phyloP scores from a whole-genome alignment of 208 protist species.

The Blechomonas ayalai region DNA sequence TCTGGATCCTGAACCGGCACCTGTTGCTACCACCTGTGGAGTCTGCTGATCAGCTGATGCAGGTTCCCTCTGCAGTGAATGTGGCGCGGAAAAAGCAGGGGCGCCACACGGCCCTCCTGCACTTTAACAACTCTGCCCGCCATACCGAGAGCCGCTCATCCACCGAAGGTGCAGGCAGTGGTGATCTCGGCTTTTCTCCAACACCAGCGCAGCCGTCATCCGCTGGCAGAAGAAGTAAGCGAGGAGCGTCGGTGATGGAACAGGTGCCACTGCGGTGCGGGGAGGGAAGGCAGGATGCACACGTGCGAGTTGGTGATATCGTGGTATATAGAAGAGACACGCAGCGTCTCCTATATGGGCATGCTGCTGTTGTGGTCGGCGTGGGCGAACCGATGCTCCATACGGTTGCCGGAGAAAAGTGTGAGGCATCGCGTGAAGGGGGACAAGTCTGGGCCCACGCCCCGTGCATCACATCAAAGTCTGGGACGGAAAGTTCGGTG shows the following conservation, averaged over 20 bases:
- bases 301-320: slow-evolving; percentile 9
- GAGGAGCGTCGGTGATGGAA: too few species aligned
- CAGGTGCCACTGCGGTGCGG: too few species aligned
- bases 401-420: too few species aligned
- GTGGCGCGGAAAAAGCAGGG: background rate
- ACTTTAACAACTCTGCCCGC: slow-evolving; percentile 29
- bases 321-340: slow-evolving; percentile 7
- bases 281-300: background rate
- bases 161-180: too few species aligned
- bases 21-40: slow-evolving; percentile 20
- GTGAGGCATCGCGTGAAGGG: too few species aligned
- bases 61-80: slow-evolving; percentile 1
- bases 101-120: slow-evolving; percentile 8
- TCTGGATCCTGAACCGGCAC: slow-evolving; percentile 38
- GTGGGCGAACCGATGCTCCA: slow-evolving; percentile 28
- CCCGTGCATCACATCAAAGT: too few species aligned
- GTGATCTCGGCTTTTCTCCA: too few species aligned
- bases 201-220: too few species aligned
- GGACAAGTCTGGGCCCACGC: too few species aligned
- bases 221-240: too few species aligned
- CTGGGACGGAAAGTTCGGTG: too few species aligned
- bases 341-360: slow-evolving; percentile 14
- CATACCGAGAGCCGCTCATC: slow-evolving; percentile 13
- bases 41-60: slow-evolving; percentile 12
- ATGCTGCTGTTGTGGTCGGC: slow-evolving; percentile 56